Conservation (phyloP, 179 eudicot genomes). For the Silene vulgaris region DNA sequence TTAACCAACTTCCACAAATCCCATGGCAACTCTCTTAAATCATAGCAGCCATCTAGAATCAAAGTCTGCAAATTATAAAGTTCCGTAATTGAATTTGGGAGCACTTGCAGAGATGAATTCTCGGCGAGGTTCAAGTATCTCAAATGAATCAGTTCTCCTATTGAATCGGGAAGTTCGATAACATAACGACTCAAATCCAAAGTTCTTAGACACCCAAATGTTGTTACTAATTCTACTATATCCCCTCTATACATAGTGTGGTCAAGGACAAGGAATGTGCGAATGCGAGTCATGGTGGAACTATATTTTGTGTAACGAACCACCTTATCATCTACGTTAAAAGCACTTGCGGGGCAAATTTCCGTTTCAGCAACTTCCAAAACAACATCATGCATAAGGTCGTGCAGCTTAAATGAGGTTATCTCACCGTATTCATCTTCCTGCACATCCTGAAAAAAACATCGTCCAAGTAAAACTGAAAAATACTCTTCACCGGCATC, state of each 20-base stretch:
- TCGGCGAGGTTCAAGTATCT: constrained; percentile 11
- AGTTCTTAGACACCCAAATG: constrained; percentile 8
- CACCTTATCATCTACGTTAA: background rate
- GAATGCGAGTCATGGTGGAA: too few species aligned
- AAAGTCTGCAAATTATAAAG: constrained; percentile 8
- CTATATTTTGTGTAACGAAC: too few species aligned
- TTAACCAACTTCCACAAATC: background rate
- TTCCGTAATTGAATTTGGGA: background rate
- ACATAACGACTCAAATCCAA: background rate
- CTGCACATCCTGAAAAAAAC: constrained; percentile 14
- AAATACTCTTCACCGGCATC: constrained; percentile 14
- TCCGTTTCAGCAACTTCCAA: background rate
- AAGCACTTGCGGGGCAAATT: background rate
- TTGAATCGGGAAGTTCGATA: background rate
- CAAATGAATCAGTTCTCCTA: constrained; percentile 16
- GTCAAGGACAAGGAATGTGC: too few species aligned
- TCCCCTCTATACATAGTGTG: too few species aligned
- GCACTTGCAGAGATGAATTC: background rate
- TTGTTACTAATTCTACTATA: background rate
- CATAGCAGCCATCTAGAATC: background rate
- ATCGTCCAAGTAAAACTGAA: constrained; percentile 3
- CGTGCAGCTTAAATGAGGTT: constrained; percentile 14
- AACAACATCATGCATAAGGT: constrained; percentile 15
- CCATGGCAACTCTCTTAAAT: background rate
- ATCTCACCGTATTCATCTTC: constrained; percentile 10